Conservation (phyloP, 306 rosid species). For the barrel medic (Medicago truncatula) region MtrunA17r5.0-ANR NC_053044.1:29077001-29077500, state of each 20-base stretch:
- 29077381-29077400: neutral
- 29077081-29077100: constrained; percentile 88
- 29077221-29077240: neutral
- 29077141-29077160: constrained; percentile 89
- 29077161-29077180: constrained; percentile 93
- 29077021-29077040: neutral
- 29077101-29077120: constrained; percentile 99
- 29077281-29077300: too few species aligned
- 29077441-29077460: neutral
- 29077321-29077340: too few species aligned
- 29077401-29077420: neutral
- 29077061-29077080: constrained; percentile 63
- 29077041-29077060: neutral
- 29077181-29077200: constrained; percentile 91
- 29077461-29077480: neutral
- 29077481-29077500: neutral
- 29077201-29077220: constrained; percentile 84
- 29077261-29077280: too few species aligned
- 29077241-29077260: too few species aligned
- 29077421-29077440: constrained; percentile 1
- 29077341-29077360: too few species aligned
- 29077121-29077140: constrained; percentile 97
- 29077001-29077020: neutral
- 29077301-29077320: too few species aligned
- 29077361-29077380: neutral